Evolutionary conservation across 202 grass and related monocot genomes (phyloP), one percentile per base, ranked within the genome.

Genomic region (Carex arenaria): DNA sequence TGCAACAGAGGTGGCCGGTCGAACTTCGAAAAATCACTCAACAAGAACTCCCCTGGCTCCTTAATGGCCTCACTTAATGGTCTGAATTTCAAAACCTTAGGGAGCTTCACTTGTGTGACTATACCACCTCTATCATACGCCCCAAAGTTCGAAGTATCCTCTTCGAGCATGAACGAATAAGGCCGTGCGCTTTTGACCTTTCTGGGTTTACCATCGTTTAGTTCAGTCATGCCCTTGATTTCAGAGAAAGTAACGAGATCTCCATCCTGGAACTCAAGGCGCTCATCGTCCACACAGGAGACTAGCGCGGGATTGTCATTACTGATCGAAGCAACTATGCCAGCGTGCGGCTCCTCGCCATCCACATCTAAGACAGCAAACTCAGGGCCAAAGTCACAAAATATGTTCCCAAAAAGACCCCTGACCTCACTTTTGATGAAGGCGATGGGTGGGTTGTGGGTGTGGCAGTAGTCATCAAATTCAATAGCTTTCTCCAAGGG

Each of bases 1-100:
- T 98, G 95, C 77, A 98, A 80, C 30, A 95, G 71, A 81, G 91
- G 89, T 73, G 95, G 88, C 5, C 88, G 90, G 32, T 98, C 90
- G 3, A 98, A 93, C 64, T 98, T 98, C 38, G 95, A 94, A 84
- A 95, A 98, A 71, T 98, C 90, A n/a, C 92, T 98, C 85, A 98
- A 87, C 55, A 98, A 88, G 85, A 90, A 98, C 60, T 93, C 95
- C 61, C 95, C 95, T 38, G 90, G 92, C 78, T 94, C 92, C 80
- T 84, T 83, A 23, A 98, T 86, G 54, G 92, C 90, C 31, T 98
- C 92, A 52, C 84, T 90, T 80, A 98, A 59, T 18, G 89, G 62
- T 65, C 87, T 98, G 84, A 98, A 98, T 73, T 90, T 86, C 53
- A 98, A 84, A 82, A 94, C 69, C 76, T 97, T 97, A 14, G 92